Conservation (phyloP, 2,329 filamentous ascomycete genomes). For the Colletotrichum sojae region DNA sequence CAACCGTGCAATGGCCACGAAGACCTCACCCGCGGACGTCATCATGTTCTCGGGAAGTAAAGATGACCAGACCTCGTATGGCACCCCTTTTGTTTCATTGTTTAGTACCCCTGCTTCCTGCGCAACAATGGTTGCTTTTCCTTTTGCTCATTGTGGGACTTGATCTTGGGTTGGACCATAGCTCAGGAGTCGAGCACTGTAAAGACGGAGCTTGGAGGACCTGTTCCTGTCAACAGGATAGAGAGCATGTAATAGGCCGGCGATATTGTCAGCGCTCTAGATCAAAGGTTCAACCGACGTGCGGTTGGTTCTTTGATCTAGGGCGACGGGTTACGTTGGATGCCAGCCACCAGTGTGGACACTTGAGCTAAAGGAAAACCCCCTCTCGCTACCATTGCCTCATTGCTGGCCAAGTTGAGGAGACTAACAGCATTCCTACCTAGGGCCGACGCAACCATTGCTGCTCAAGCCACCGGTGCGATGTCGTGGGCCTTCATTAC, state of each 20-base stretch:
- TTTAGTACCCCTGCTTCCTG: slow-evolving; percentile 30
- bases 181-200: not conserved
- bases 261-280: slow-evolving; percentile 54
- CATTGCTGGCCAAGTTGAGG: not conserved
- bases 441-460: slow-evolving; percentile 93
- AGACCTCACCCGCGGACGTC: slow-evolving; percentile 95
- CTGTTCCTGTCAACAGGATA: not conserved
- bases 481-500: slow-evolving; percentile 99
- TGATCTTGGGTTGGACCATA: not conserved
- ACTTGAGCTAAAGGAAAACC: not conserved
- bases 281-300: slow-evolving; percentile 53
- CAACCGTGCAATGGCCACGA: slow-evolving; percentile 85
- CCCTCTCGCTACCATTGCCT: slow-evolving; percentile 41
- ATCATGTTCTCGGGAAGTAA: slow-evolving; percentile 99
- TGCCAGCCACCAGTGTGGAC: slow-evolving; percentile 34
- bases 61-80: slow-evolving; percentile 92
- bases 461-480: slow-evolving; percentile 91
- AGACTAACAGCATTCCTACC: slow-evolving; percentile 18
- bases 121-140: not conserved
- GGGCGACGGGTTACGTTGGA: slow-evolving; percentile 63
- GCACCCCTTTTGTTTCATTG: slow-evolving; percentile 46
- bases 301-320: slow-evolving; percentile 57
- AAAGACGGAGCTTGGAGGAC: not conserved
- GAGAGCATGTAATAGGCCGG: not conserved
- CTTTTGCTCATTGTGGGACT: not conserved